Evolutionary conservation across 495 filamentous ascomycete species (phyloP).

Genomic region (Penicillium nucicola): DNA sequence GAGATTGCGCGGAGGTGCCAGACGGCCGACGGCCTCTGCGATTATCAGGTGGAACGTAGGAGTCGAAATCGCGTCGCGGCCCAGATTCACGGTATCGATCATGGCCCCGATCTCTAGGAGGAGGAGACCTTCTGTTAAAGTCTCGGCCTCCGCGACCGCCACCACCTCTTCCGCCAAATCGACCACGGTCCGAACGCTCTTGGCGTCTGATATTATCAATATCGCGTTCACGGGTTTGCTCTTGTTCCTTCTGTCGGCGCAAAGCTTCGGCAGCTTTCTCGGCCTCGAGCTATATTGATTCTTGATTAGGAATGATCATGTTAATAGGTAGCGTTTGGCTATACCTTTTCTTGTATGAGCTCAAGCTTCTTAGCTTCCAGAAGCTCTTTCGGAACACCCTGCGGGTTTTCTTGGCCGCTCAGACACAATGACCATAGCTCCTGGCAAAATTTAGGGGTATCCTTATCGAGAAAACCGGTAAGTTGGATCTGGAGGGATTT

Average conservation of each 20-base stretch:
- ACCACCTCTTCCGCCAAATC: conserved; percentile 53
- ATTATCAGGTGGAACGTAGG: conserved; percentile 50
- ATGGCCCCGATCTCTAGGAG: conserved; percentile 54
- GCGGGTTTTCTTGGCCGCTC: conserved; percentile 82
- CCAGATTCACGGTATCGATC: conserved; percentile 52
- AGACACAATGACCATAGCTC: conserved; percentile 89
- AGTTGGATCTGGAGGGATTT: conserved; percentile 91
- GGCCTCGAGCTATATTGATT: conserved; percentile 62
- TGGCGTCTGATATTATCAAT: conserved; percentile 65
- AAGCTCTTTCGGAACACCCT: conserved; percentile 91
- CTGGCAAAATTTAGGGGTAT: conserved; percentile 87
- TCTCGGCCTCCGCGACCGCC: conserved; percentile 49
- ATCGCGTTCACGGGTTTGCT: conserved; percentile 54
- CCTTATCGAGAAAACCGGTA: conserved; percentile 92
- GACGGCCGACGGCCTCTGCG: conserved; percentile 36
- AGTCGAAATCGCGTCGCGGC: conserved; percentile 52
- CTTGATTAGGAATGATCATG: conserved; percentile 6
- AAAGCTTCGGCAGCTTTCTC: conserved; percentile 78
- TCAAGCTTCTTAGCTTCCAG: conserved; percentile 95
- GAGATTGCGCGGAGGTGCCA: conserved; percentile 32
- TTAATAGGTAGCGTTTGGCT: background rate
- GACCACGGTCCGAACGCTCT: conserved; percentile 67
- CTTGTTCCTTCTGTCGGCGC: conserved; percentile 66
- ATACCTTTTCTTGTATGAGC: conserved; percentile 87
- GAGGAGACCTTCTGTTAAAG: conserved; percentile 57